Percentiles rank a stretch among this genome's conserved stretches.
Evolutionary conservation across 192 early-diverging fungal genomes (phyloP).

Genomic region (Cladochytrium replicatum): DNA sequence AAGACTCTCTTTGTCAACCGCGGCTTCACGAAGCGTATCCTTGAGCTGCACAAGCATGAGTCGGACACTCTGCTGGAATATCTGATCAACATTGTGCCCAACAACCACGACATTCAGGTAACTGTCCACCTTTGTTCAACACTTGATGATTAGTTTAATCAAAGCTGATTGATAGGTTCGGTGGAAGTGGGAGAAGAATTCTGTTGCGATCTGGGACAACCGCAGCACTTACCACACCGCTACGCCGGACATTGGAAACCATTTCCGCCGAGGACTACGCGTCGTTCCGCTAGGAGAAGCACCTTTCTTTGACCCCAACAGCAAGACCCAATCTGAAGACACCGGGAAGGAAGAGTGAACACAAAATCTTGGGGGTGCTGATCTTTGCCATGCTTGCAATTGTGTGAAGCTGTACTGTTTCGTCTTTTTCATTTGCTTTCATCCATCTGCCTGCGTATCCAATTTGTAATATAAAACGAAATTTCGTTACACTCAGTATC

Average conservation of each 20-base stretch:
- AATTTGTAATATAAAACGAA: no score
- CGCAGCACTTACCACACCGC: constrained; percentile 26
- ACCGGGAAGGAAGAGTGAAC: no score
- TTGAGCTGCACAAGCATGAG: constrained; percentile 27
- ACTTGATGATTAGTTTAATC: no score
- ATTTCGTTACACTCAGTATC: no score
- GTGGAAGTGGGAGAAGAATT: constrained; percentile 30
- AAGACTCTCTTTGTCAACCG: constrained; percentile 28
- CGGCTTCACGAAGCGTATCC: constrained; percentile 24
- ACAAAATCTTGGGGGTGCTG: no score
- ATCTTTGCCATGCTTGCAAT: no score
- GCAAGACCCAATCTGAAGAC: no score
- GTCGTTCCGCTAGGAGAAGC: constrained; percentile 24
- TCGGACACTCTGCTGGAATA: constrained; percentile 25
- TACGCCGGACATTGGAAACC: constrained; percentile 29
- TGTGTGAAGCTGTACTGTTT: no score
- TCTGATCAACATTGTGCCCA: constrained; percentile 17
- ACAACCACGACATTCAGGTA: constrained; percentile 35
- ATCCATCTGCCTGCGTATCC: no score
- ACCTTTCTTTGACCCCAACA: constrained; percentile 25
- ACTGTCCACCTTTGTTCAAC: no score
- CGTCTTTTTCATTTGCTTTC: no score
- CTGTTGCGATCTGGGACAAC: constrained; percentile 42
- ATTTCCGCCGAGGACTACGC: constrained; percentile 16
- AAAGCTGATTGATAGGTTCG: no score